Evolutionary conservation across 495 filamentous ascomycete species (phyloP), one percentile per base, ranked within the genome.

Genomic region (Penicillium macrosclerotiorum): DNA sequence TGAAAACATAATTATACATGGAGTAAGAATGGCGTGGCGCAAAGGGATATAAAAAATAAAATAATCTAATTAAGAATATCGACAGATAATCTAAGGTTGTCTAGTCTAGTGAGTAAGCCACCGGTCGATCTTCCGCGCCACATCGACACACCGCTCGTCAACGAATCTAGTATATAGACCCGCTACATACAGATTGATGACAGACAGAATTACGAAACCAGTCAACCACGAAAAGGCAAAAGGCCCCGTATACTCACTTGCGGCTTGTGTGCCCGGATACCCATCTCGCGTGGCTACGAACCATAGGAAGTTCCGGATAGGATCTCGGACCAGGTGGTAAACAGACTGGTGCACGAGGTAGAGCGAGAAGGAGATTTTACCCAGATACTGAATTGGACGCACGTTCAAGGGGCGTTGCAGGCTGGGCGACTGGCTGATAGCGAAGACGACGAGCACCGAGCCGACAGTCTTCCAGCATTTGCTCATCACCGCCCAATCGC

Each of bases 341-440:
- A 57, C 39, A 12, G 57, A 27, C 12, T 53, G 49, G 24, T 60
- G 57, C 13, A 60, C 42, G 8, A 60, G 23, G 18, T 60, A 60
- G 16, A 60, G 63, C 53, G 33, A 63, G 35, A 47, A 64, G n/a
- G 41, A 71, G 33, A 55, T 68, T 54, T 54, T 54, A 4, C 57
- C 57, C 24, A 60, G 31, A 35, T 57, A 57, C 32, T 57, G 57
- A 34, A 60, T 42, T 37, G 51, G 46, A 26, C 57, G 37, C 38
- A 52, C 45, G 43, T 59, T 37, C 49, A 55, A 24, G 6, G 48
- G 48, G 8, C 27, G 2, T 24, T 55, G 47, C 1, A 55, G 49
- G 27, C 19, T 17, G 6, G 68, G 65, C 22, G 33, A 59, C 37
- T 48, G 27, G 14, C 40, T 49, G 9, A 55, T 50, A 16, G 42